Conservation (phyloP, 1,139 yeast genomes). For the Magnusiomyces suaveolens region DNA sequence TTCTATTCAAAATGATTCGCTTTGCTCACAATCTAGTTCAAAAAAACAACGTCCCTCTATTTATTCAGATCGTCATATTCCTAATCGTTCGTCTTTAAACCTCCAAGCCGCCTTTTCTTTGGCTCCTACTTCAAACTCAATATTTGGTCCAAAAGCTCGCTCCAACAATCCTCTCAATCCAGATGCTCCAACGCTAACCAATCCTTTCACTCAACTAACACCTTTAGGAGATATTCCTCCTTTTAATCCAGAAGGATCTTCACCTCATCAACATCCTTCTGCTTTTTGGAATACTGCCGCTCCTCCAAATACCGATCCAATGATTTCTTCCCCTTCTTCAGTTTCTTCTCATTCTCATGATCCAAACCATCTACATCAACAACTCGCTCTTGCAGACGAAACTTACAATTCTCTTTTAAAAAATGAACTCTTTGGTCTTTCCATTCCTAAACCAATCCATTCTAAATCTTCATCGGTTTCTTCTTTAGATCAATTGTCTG, state of each 20-base stretch:
- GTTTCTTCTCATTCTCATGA: no score
- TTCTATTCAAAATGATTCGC: no score
- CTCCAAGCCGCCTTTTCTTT: constrained; percentile 79
- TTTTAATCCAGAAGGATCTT: no score
- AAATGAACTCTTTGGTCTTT: constrained; percentile 86
- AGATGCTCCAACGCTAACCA: no score
- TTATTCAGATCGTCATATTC: constrained; percentile 71
- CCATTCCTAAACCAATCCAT: constrained; percentile 49
- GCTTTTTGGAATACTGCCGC: no score
- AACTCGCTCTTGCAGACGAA: constrained; percentile 46
- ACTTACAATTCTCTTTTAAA: constrained; percentile 79
- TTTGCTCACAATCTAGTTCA: no score
- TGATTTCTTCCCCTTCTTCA: not conserved
- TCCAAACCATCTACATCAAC: not conserved
- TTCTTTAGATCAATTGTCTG: no score
- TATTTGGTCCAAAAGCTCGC: not conserved
- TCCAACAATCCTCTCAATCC: no score
- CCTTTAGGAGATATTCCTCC: no score
- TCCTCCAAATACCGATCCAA: not conserved
- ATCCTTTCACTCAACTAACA: no score
- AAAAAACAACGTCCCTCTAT: not conserved
- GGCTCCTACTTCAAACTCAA: constrained; percentile 34
- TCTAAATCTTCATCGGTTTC: constrained; percentile 19
- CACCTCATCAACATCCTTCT: no score
- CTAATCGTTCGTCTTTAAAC: constrained; percentile 75